phyloP scores from a whole-genome alignment of 345 rosid genomes.

The Pistacia vera region DNA sequence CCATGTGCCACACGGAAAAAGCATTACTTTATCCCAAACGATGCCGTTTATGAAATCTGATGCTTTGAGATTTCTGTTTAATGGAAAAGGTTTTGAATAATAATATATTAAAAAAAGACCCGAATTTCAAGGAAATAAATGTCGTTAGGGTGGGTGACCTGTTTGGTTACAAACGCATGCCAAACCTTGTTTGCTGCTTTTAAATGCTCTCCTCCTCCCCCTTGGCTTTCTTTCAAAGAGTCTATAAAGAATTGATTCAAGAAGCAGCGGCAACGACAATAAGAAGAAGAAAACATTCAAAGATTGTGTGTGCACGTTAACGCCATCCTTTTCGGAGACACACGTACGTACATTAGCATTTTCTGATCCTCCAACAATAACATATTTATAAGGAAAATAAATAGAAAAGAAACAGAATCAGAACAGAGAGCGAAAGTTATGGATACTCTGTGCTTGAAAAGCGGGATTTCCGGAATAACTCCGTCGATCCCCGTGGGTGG shows the following conservation, averaged over 20 bases:
- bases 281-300: slow-evolving; percentile 27
- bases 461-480: slow-evolving; percentile 52
- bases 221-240: background rate
- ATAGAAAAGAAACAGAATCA: background rate
- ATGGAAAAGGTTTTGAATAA: background rate
- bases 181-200: slow-evolving; percentile 3
- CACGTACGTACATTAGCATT: slow-evolving; percentile 9
- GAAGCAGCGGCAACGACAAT: background rate
- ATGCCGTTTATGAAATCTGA: background rate
- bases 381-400: background rate
- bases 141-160: slow-evolving; percentile 6
- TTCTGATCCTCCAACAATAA: background rate
- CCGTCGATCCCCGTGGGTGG: slow-evolving; percentile 54
- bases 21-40: background rate
- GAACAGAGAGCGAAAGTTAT: slow-evolving; percentile 23
- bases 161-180: slow-evolving; percentile 24
- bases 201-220: background rate
- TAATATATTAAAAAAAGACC: background rate
- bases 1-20: background rate
- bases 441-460: slow-evolving; percentile 58
- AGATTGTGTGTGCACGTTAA: slow-evolving; percentile 45
- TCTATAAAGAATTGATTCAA: background rate
- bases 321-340: slow-evolving; percentile 19
- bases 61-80: background rate
- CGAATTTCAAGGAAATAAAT: background rate